These are phyloP conservation scores for Rhynchosporium secalis DNA, from an alignment of 2,329 filamentous ascomycete species.

Conservation along the genomic window DNA sequence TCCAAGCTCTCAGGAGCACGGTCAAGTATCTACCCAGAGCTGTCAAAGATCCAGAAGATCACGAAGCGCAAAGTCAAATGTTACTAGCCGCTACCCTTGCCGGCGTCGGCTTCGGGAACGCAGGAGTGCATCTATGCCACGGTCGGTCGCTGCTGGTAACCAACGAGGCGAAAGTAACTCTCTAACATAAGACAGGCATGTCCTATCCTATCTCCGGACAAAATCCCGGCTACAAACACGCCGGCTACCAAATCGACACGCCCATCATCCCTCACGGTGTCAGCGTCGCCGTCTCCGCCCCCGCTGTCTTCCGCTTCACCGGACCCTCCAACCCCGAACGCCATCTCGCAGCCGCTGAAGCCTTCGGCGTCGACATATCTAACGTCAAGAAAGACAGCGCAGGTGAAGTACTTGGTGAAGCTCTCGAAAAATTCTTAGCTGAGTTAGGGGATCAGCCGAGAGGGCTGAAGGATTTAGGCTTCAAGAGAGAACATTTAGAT, in stretches of 20 bases:
- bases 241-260: conserved; percentile 74
- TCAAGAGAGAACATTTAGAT: conserved; percentile 73
- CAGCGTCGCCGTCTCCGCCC: conserved; percentile 88
- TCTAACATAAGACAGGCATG: conserved; percentile 61
- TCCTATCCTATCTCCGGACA: conserved; percentile 96
- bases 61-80: conserved; percentile 94
- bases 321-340: conserved; percentile 88
- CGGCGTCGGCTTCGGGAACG: conserved; percentile 95
- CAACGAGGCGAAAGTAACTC: neutral
- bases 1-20: conserved; percentile 78
- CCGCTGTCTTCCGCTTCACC: conserved; percentile 92
- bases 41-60: conserved; percentile 83
- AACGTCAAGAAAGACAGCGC: conserved; percentile 88
- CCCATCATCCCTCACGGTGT: conserved; percentile 95
- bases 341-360: conserved; percentile 84
- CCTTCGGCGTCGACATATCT: conserved; percentile 85
- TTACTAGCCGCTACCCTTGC: conserved; percentile 90
- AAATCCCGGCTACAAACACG: conserved; percentile 86
- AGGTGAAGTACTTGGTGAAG: conserved; percentile 83
- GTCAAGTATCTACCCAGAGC: conserved; percentile 91
- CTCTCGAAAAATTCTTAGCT: conserved; percentile 76
- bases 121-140: conserved; percentile 86
- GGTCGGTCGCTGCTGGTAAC: conserved; percentile 39
- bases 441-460: conserved; percentile 86
- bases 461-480: conserved; percentile 82